Evolutionary conservation across 257 asterid genomes (phyloP).

Genomic region (Solanum lycopersicoides): DNA sequence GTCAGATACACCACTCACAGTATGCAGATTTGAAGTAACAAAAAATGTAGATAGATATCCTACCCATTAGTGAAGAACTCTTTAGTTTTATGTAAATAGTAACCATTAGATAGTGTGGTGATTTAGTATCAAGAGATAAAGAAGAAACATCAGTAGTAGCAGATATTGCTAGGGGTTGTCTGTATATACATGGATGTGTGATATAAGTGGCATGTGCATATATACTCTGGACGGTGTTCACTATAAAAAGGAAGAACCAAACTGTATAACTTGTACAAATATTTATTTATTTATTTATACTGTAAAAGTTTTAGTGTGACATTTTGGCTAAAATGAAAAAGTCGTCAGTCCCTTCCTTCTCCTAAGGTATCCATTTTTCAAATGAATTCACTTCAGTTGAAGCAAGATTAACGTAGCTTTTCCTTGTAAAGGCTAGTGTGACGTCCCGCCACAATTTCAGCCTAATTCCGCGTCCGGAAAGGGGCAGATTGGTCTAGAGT

Average conservation of each 20-base stretch:
- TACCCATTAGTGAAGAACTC: neutral
- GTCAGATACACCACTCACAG: neutral
- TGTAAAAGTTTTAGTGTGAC: neutral
- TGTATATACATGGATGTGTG: neutral
- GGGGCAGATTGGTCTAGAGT: no score
- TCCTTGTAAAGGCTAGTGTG: no score
- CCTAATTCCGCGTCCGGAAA: no score
- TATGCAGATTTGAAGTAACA: neutral
- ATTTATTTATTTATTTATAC: neutral
- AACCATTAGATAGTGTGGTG: neutral
- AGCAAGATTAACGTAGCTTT: no score
- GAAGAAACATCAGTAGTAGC: neutral
- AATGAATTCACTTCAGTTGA: no score
- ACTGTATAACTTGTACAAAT: neutral
- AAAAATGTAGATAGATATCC: neutral
- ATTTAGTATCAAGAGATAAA: neutral
- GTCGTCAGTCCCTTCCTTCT: neutral
- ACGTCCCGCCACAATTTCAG: no score
- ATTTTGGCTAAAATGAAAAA: neutral
- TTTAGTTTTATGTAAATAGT: neutral
- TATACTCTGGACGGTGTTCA: neutral
- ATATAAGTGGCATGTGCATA: neutral
- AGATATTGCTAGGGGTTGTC: neutral
- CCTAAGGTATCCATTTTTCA: no score
- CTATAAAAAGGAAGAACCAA: neutral